phyloP scores from a whole-genome alignment of 306 rosid species.

The Sesbania bispinosa region DNA sequence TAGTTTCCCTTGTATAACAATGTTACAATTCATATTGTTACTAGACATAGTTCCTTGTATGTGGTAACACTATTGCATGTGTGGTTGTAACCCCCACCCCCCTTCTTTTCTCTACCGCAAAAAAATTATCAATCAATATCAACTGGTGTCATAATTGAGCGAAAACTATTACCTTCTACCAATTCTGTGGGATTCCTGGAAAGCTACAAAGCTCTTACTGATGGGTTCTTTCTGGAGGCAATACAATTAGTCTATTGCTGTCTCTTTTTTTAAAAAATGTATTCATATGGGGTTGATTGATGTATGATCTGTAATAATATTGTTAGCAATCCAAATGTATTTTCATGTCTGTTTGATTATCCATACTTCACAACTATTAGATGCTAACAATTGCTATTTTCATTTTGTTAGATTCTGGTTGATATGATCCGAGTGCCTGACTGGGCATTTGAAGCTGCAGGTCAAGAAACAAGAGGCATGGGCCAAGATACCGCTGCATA shows the following conservation, averaged over 20 bases:
- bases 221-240: constrained; percentile 11
- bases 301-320: constrained; percentile 10
- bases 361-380: constrained; percentile 2
- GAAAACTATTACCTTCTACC: background rate
- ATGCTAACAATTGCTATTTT: constrained; percentile 20
- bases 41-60: background rate
- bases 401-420: constrained; percentile 63
- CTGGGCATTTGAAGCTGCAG: constrained; percentile 99
- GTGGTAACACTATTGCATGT: background rate
- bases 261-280: background rate
- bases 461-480: constrained; percentile 93
- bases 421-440: constrained; percentile 99
- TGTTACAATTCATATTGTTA: constrained; percentile 3
- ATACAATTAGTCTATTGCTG: background rate
- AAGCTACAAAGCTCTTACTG: background rate
- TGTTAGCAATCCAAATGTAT: constrained; percentile 13
- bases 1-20: background rate
- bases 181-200: background rate
- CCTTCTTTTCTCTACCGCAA: too few relatives aligned
- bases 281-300: constrained; percentile 5
- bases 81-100: background rate
- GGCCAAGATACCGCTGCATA: constrained; percentile 90
- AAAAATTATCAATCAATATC: background rate
- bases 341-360: constrained; percentile 5
- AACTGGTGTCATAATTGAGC: background rate